A percentile compares a stretch with the other conserved stretches of the same genome.
Evolutionary conservation across 352 stramenopile species (phyloP).

Genomic region (Phytophthora tubulina): DNA sequence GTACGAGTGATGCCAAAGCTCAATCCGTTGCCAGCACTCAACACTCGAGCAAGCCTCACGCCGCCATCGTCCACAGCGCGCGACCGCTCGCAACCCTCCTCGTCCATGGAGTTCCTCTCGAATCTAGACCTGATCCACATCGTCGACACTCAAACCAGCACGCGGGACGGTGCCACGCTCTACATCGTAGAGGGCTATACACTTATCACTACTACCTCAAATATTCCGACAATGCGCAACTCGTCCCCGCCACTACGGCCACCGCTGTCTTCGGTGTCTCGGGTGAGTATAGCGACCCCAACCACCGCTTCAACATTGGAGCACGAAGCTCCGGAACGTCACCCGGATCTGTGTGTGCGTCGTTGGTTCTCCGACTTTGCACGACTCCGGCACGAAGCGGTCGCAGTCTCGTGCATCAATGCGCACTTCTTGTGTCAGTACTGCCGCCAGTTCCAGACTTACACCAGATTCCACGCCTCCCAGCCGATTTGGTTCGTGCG

Average conservation of each 20-base stretch:
- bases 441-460: slow-evolving; percentile 56
- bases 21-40: slow-evolving; percentile 19
- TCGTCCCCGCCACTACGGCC: neutral
- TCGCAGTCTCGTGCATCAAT: slow-evolving; percentile 44
- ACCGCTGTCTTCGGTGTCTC: slow-evolving; percentile 4
- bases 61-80: slow-evolving; percentile 20
- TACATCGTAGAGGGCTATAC: slow-evolving; percentile 53
- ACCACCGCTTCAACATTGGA: slow-evolving; percentile 22
- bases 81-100: slow-evolving; percentile 22
- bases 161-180: slow-evolving; percentile 40
- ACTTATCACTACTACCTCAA: slow-evolving; percentile 30
- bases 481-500: slow-evolving; percentile 55
- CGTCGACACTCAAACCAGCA: slow-evolving; percentile 29
- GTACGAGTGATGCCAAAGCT: neutral
- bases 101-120: slow-evolving; percentile 46
- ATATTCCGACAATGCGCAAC: slow-evolving; percentile 38
- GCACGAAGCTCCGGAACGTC: slow-evolving; percentile 16
- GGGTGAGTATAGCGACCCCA: slow-evolving; percentile 11
- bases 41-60: slow-evolving; percentile 17
- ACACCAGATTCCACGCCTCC: slow-evolving; percentile 47
- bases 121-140: slow-evolving; percentile 52
- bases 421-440: slow-evolving; percentile 59
- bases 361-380: slow-evolving; percentile 44
- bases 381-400: slow-evolving; percentile 37
- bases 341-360: slow-evolving; percentile 30